Evolutionary conservation across 148 eudicot species (phyloP).

Genomic region (Silene latifolia): DNA sequence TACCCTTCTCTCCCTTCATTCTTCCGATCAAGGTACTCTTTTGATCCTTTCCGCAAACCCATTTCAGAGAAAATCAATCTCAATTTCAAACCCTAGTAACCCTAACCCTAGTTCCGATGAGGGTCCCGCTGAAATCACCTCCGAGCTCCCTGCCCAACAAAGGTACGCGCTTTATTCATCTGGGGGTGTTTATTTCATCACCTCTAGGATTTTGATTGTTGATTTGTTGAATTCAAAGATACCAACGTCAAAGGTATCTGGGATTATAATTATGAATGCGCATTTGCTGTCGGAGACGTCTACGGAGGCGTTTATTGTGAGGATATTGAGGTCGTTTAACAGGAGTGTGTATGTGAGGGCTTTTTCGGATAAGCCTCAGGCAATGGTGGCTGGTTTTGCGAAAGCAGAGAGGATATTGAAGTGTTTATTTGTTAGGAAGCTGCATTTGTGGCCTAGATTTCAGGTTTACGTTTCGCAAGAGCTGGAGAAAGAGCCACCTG

Average conservation of each 20-base stretch:
- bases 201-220: conserved; percentile 80
- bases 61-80: conserved; percentile 35
- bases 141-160: conserved; percentile 60
- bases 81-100: conserved; percentile 26
- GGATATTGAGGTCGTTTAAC: conserved; percentile 60
- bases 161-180: conserved; percentile 69
- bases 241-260: conserved; percentile 54
- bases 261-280: conserved; percentile 65
- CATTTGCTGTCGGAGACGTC: conserved; percentile 68
- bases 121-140: conserved; percentile 51
- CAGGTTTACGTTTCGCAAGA: conserved; percentile 86
- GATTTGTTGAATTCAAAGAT: conserved; percentile 68
- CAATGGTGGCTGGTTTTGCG: conserved; percentile 89
- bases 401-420: conserved; percentile 76
- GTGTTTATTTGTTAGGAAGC: conserved; percentile 64
- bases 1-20: conserved; percentile 60
- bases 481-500: conserved; percentile 80
- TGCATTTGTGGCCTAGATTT: conserved; percentile 92
- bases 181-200: conserved; percentile 52
- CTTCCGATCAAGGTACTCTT: conserved; percentile 60
- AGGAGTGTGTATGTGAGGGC: conserved; percentile 57
- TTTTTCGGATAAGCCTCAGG: conserved; percentile 71
- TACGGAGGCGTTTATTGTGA: conserved; percentile 82
- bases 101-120: conserved; percentile 19
- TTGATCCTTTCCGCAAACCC: conserved; percentile 53